These are phyloP conservation scores for Magnolia sinica DNA, from an alignment of 164 flowering plant species.

Conservation along the genomic window DNA sequence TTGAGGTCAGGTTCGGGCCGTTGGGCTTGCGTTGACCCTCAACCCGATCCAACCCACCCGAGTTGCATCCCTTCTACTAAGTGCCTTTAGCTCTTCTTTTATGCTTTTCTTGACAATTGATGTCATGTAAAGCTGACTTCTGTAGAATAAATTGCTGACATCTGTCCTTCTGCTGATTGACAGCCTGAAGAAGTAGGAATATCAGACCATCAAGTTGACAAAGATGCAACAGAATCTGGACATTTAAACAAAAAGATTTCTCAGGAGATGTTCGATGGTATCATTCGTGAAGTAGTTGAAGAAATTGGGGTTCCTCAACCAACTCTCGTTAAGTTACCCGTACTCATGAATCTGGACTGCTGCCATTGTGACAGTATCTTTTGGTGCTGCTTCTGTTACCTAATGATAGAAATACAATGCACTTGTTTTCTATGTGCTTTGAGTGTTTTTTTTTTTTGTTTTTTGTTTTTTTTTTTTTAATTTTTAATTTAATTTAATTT, in stretches of 20 bases:
- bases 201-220: conserved; percentile 33
- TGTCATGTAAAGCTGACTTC: background rate
- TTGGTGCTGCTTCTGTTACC: no score
- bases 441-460: no score
- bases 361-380: background rate
- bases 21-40: no score
- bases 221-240: conserved; percentile 23
- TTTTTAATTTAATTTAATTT: no score
- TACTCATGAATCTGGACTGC: background rate
- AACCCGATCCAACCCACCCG: no score
- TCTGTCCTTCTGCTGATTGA: conserved; percentile 6
- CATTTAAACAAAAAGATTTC: conserved; percentile 48
- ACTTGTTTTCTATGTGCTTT: no score
- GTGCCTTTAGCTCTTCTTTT: background rate
- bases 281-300: conserved; percentile 93
- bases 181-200: conserved; percentile 89
- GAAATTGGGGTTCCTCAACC: conserved; percentile 84
- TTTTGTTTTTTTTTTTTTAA: no score
- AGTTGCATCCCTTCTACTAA: background rate
- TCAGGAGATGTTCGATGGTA: conserved; percentile 95
- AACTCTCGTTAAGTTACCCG: conserved; percentile 55
- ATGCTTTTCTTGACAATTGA: background rate
- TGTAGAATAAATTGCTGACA: background rate
- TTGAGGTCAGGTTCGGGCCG: no score
- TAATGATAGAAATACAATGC: no score